Evolutionary conservation across 345 rosid genomes (phyloP).

Genomic region (Dipteronia sinensis): DNA sequence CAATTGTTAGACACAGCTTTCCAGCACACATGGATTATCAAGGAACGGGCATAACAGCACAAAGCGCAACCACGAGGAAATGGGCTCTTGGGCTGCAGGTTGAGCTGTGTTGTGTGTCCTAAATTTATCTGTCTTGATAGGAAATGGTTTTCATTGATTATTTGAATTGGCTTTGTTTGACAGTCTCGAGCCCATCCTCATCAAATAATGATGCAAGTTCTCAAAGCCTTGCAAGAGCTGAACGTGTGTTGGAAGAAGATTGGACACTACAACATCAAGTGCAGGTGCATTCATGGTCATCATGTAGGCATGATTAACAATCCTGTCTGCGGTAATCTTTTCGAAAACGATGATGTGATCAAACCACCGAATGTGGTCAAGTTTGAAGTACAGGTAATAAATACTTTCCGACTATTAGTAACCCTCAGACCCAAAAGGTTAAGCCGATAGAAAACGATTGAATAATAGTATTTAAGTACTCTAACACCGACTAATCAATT

Average conservation of each 20-base stretch:
- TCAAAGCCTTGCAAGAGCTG: constrained; percentile 80
- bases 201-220: constrained; percentile 85
- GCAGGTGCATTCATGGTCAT: constrained; percentile 67
- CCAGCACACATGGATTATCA: constrained; percentile 76
- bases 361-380: constrained; percentile 67
- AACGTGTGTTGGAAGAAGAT: constrained; percentile 95
- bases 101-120: constrained; percentile 8
- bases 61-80: constrained; percentile 64
- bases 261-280: constrained; percentile 93
- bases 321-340: constrained; percentile 45
- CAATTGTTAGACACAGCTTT: constrained; percentile 56
- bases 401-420: not conserved
- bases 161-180: constrained; percentile 19
- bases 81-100: constrained; percentile 99
- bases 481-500: not conserved
- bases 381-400: constrained; percentile 87
- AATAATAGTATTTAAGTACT: too few relatives aligned
- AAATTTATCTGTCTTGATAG: too few relatives aligned
- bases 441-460: too few relatives aligned
- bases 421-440: too few relatives aligned
- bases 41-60: constrained; percentile 61
- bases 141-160: not conserved
- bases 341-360: constrained; percentile 47
- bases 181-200: constrained; percentile 90
- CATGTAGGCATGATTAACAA: constrained; percentile 66